Conservation (phyloP, 176 grass and related monocot genomes). For the Juncus inflexus region DNA sequence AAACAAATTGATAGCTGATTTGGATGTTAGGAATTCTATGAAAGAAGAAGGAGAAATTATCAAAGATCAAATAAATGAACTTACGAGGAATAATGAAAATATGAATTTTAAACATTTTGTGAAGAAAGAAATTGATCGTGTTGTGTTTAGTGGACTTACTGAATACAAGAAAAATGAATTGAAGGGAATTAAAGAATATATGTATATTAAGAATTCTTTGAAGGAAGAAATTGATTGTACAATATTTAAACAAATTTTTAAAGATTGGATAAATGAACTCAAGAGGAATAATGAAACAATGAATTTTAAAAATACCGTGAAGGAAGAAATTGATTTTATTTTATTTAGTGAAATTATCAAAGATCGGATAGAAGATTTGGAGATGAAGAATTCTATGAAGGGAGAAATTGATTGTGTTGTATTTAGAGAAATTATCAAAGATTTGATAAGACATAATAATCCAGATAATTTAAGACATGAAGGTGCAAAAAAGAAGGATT, state of each 20-base stretch:
- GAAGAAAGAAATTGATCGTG: constrained; percentile 5
- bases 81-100: not conserved
- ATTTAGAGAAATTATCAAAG: constrained; percentile 21
- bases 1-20: not conserved
- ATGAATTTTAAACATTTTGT: not conserved
- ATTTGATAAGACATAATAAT: constrained; percentile 5
- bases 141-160: constrained; percentile 4
- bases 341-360: constrained; percentile 11
- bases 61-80: not conserved
- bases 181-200: too few relatives aligned
- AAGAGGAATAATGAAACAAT: not conserved
- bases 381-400: not conserved
- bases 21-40: not conserved
- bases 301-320: not conserved
- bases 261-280: not conserved
- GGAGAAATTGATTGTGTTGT: not conserved
- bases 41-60: not conserved
- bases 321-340: not conserved
- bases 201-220: too few relatives aligned
- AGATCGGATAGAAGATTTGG: not conserved
- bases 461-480: constrained; percentile 8
- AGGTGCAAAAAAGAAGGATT: constrained; percentile 1
- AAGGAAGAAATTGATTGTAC: too few relatives aligned
- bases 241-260: too few relatives aligned
- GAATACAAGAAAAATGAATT: constrained; percentile 8